Percentiles rank a stretch among this genome's conserved stretches.
Conservation (phyloP, 306 rosid genomes). For the Quercus ilex region DNA sequence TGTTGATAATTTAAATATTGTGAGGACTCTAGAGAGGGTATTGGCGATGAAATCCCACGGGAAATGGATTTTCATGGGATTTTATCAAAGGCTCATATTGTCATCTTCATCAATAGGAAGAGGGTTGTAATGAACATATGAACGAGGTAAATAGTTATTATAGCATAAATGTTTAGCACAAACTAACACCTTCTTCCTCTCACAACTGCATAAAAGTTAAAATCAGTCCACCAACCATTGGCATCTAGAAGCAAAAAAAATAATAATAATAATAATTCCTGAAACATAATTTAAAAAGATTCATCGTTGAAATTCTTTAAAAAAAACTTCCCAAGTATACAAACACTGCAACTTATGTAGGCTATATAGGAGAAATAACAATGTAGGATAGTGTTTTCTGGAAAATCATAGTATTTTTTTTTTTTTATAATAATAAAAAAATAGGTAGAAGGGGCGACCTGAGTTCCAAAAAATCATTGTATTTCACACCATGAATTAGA, state of each 20-base stretch:
- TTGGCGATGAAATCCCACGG: slow-evolving; percentile 23
- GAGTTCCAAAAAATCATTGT: neutral
- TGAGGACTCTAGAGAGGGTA: too few species aligned
- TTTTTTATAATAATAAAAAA: too few species aligned
- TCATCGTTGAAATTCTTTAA: neutral
- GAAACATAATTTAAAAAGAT: neutral
- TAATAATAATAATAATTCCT: too few species aligned
- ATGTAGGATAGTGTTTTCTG: neutral
- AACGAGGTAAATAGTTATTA: too few species aligned
- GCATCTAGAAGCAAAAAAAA: neutral
- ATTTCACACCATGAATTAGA: neutral
- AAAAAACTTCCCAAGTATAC: neutral
- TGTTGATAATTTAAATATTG: too few species aligned
- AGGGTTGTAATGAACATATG: neutral
- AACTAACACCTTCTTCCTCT: neutral
- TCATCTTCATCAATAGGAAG: slow-evolving; percentile 46
- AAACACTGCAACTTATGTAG: neutral
- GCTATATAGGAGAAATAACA: neutral
- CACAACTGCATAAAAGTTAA: neutral
- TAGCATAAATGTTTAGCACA: neutral
- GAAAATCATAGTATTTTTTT: too few species aligned
- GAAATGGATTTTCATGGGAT: slow-evolving; percentile 91
- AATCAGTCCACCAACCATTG: neutral
- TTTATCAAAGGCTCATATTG: slow-evolving; percentile 51
- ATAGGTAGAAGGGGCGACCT: too few species aligned